Base-by-base conservation (phyloP, 257 asterid genomes). In the Dorcoceras hygrometricum region DNA sequence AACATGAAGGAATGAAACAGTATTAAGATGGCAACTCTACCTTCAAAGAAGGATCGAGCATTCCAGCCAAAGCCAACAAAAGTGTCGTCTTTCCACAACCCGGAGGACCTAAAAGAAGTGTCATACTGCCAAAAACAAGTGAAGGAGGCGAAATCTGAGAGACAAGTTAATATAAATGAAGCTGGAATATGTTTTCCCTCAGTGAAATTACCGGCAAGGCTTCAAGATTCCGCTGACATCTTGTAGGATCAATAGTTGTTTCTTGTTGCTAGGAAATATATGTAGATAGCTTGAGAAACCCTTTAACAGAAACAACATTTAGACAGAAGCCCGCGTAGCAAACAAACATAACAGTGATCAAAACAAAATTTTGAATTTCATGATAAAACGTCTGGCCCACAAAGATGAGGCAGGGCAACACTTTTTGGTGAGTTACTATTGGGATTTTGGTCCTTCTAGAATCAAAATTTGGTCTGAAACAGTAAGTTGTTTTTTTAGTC, bases 81-180 rank as follows among this genome's bases (percentile, higher is more conserved):
- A 89, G 75, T 0, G 91, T 79, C 1, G 95, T 86, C 75, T 88
- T 86, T 19, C 91, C 89, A 0, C 85, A 82, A 70, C 91, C 71
- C 25, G 96, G 94, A 29, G 95, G 96, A 1, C 95, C 95, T 69
- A 89, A 78, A 57, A 89, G 82, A 72, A 89, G 76, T 19, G 91
- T 84, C 95, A 86, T 79, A 5, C 94, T 88, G 78, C 82, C 10
- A 36, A 59, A 11, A 18, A 50, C 36, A 56, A 71, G 39, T 32
- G 39, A 55, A 16, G 53, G 69, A 32, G 66, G 53, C 57, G 31
- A 63, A 27, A 19, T 16, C 14, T 22, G 12, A 39, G 61, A 31
- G 62, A 19, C 19, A 24, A n/a, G 24, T 26, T 32, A 46, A 8
- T 43, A 18, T 20, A 36, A 66, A 31, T 25, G 2, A 23, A n/a